phyloP scores from a whole-genome alignment of 1,139 yeast species.

The Geotrichum australiense region DNA sequence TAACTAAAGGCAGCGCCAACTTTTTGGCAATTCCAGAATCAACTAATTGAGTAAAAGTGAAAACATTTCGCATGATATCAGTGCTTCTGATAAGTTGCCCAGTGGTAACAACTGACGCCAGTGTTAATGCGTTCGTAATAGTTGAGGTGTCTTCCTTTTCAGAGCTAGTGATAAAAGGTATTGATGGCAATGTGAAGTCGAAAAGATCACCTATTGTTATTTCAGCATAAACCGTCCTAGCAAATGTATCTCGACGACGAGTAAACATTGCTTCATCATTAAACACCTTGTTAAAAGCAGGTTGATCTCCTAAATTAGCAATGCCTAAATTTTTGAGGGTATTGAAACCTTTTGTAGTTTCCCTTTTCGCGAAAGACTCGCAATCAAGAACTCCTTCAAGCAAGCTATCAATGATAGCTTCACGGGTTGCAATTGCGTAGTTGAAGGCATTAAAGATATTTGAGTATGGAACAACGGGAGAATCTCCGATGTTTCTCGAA shows the following conservation, averaged over 20 bases:
- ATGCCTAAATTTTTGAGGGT: constrained; percentile 54
- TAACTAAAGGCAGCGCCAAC: constrained; percentile 42
- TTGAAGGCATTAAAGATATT: constrained; percentile 63
- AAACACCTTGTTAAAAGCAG: constrained; percentile 54
- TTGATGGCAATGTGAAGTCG: constrained; percentile 46
- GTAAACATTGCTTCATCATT: constrained; percentile 80
- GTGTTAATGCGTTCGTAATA: constrained; percentile 36
- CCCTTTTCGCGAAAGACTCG: constrained; percentile 59
- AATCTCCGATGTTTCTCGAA: constrained; percentile 51
- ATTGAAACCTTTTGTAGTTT: constrained; percentile 54
- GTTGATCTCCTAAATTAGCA: constrained; percentile 43
- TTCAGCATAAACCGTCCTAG: constrained; percentile 52
- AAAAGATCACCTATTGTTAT: constrained; percentile 65
- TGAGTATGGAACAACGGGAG: constrained; percentile 49
- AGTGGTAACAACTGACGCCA: constrained; percentile 37
- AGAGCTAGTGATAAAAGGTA: constrained; percentile 12
- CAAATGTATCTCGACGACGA: constrained; percentile 56
- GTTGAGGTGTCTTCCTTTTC: constrained; percentile 25
- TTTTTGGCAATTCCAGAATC: constrained; percentile 28
- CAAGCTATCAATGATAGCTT: constrained; percentile 57
- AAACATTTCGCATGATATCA: constrained; percentile 27
- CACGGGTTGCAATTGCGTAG: constrained; percentile 66
- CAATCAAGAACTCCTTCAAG: constrained; percentile 55
- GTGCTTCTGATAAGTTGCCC: constrained; percentile 29
- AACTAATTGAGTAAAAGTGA: constrained; percentile 22